A percentile compares a stretch with the other conserved stretches of the same genome.
These are phyloP conservation scores for Murraya koenigii DNA, from an alignment of 345 rosid species.

Conservation along the genomic window DNA sequence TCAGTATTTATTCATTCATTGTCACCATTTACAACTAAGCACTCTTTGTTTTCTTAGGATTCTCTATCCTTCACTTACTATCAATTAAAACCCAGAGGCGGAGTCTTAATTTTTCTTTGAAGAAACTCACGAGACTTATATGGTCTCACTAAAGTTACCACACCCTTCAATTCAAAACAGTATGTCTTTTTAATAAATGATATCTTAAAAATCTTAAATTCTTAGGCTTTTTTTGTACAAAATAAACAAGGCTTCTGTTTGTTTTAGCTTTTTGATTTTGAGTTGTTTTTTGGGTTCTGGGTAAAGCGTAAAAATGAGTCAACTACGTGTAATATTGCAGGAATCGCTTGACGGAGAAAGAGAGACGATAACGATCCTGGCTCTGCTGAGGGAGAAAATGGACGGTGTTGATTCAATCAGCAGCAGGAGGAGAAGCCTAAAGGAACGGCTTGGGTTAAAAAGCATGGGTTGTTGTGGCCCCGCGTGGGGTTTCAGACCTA, in stretches of 20 bases:
- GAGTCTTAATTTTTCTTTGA: slow-evolving; percentile 15
- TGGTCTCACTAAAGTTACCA: slow-evolving; percentile 8
- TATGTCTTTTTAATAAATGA: background rate
- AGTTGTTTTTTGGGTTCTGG: background rate
- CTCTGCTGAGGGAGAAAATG: slow-evolving; percentile 54
- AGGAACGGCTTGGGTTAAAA: slow-evolving; percentile 63
- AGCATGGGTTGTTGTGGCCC: slow-evolving; percentile 75
- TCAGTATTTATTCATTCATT: background rate
- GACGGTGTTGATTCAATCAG: slow-evolving; percentile 36
- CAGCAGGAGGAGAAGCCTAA: slow-evolving; percentile 38
- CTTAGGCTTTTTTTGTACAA: background rate
- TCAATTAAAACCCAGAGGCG: slow-evolving; percentile 17
- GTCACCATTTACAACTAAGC: background rate
- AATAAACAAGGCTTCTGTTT: background rate
- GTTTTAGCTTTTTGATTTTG: background rate
- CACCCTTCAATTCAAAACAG: background rate
- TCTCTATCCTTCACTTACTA: background rate
- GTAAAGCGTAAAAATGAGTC: slow-evolving; percentile 38
- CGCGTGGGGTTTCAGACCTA: slow-evolving; percentile 46
- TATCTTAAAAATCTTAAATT: background rate
- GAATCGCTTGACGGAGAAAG: slow-evolving; percentile 25
- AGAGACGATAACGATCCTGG: slow-evolving; percentile 43
- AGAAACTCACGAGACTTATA: slow-evolving; percentile 45
- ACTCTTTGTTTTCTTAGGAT: background rate
- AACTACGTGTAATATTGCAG: slow-evolving; percentile 45